phyloP scores from a whole-genome alignment of 2,329 filamentous ascomycete genomes.

The Claviceps cyperi region DNA sequence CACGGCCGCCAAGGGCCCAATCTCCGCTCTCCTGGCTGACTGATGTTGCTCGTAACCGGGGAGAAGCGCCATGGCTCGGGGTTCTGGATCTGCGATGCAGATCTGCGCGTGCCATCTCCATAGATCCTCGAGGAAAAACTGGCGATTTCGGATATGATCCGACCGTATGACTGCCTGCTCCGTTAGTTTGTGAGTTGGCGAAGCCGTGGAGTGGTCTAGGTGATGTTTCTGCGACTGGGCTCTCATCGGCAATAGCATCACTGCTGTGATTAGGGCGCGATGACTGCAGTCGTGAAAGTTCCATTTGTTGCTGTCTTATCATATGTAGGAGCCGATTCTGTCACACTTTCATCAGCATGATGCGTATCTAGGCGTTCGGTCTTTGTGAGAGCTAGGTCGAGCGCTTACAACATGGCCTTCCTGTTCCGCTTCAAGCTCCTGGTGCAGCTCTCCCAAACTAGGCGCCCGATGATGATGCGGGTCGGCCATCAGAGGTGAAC shows the following conservation, averaged over 20 bases:
- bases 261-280: conserved; percentile 21
- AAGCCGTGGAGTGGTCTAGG: conserved; percentile 28
- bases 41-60: conserved; percentile 42
- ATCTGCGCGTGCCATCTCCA: conserved; percentile 42
- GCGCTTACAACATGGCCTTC: conserved; percentile 56
- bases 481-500: conserved; percentile 34
- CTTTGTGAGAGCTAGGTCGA: not conserved
- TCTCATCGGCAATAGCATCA: conserved; percentile 34
- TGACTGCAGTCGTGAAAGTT: conserved; percentile 47
- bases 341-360: not conserved
- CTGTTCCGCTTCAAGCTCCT: conserved; percentile 66
- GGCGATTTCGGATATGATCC: conserved; percentile 37
- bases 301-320: conserved; percentile 62
- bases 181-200: conserved; percentile 20
- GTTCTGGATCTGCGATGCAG: conserved; percentile 43
- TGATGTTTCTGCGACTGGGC: conserved; percentile 26
- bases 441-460: conserved; percentile 63
- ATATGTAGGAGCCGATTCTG: conserved; percentile 63
- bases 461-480: conserved; percentile 52
- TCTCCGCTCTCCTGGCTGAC: conserved; percentile 47
- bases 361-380: conserved; percentile 5
- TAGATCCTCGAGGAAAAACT: conserved; percentile 37
- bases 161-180: conserved; percentile 13
- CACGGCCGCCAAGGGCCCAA: conserved; percentile 47
- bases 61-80: conserved; percentile 41